Percentiles rank a stretch among this genome's conserved stretches.
Conservation (phyloP, 345 rosid genomes). For the Durio zibethinus region DNA sequence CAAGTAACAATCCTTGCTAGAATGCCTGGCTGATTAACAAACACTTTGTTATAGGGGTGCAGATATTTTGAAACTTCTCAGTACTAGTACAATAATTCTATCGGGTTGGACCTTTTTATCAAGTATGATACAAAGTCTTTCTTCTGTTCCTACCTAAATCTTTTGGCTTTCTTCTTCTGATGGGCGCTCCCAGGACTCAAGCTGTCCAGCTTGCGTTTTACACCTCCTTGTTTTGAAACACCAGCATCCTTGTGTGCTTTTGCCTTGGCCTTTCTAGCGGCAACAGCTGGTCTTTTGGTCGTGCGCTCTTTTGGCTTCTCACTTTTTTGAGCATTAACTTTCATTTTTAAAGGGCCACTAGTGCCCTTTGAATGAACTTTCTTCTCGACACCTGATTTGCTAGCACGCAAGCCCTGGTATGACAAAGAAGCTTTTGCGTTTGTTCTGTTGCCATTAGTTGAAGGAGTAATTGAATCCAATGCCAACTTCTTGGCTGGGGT, state of each 20-base stretch:
- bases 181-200: conserved; percentile 52
- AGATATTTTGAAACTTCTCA: not conserved
- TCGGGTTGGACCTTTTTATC: not conserved
- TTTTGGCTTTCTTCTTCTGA: conserved; percentile 57
- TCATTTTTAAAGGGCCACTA: conserved; percentile 27
- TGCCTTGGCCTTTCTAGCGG: conserved; percentile 70
- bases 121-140: not conserved
- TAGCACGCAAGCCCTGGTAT: conserved; percentile 86
- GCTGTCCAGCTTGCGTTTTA: conserved; percentile 68
- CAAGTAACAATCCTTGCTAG: not conserved
- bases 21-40: not conserved
- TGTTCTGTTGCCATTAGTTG: conserved; percentile 20
- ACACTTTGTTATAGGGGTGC: not conserved
- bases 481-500: conserved; percentile 47
- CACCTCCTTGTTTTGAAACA: conserved; percentile 39
- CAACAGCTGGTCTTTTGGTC: conserved; percentile 79
- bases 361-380: conserved; percentile 39
- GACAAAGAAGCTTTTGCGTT: conserved; percentile 37
- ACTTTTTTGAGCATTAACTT: conserved; percentile 30
- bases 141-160: conserved; percentile 23
- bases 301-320: conserved; percentile 34
- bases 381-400: conserved; percentile 55
- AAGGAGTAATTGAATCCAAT: conserved; percentile 41
- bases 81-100: not conserved
- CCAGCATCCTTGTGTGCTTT: conserved; percentile 36